These are phyloP conservation scores for Malassezia sp. DNA, from an alignment of 1,284 basidiomycete genomes.

Conservation along the genomic window DNA sequence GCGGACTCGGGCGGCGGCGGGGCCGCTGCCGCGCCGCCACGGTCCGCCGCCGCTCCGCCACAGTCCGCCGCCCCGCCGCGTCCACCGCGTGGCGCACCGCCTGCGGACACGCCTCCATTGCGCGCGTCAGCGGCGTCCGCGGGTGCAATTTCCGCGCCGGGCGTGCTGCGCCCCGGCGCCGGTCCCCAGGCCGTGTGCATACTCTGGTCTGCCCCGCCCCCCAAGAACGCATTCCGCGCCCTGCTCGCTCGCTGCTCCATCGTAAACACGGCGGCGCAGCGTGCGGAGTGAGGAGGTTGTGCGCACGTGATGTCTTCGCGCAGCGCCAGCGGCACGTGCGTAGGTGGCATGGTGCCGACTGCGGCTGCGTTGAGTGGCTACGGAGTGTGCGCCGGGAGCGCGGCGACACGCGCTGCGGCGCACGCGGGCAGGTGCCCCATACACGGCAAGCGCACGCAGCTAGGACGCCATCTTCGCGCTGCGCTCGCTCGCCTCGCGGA, in stretches of 20 bases:
- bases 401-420: neutral
- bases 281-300: neutral
- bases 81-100: neutral
- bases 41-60: neutral
- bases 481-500: slow-evolving; percentile 37
- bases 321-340: no score
- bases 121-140: neutral
- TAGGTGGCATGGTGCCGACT: no score
- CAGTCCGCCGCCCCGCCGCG: neutral
- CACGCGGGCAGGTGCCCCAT: neutral
- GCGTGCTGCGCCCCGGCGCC: no score
- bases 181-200: neutral
- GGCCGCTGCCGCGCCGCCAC: neutral
- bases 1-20: neutral
- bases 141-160: no score
- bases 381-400: no score
- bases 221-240: slow-evolving; percentile 7
- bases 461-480: slow-evolving; percentile 23
- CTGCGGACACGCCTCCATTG: slow-evolving; percentile 5
- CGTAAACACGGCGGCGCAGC: neutral
- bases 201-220: no score
- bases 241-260: slow-evolving; percentile 17
- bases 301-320: no score
- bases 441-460: neutral
- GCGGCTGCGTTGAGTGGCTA: neutral